Evolutionary conservation across 1,139 yeast species (phyloP).

Genomic region (Protomyces macrosporus): DNA sequence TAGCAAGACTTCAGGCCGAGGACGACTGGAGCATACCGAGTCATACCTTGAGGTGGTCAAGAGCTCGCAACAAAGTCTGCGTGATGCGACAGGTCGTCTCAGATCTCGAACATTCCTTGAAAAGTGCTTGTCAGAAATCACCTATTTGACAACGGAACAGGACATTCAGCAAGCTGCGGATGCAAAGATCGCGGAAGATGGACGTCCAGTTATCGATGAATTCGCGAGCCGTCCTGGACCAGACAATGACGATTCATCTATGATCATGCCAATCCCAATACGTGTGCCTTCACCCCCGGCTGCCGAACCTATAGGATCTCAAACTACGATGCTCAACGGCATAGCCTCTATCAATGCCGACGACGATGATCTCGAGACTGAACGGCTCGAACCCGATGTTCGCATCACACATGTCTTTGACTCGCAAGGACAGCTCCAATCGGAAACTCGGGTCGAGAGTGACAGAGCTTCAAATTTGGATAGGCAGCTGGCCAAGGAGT

Average conservation of each 20-base stretch:
- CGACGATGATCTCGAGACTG: background rate
- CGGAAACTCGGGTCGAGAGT: background rate
- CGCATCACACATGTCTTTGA: background rate
- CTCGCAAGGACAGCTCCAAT: background rate
- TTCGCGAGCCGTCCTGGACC: too few relatives aligned
- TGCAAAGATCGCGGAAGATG: too few relatives aligned
- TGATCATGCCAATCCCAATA: background rate
- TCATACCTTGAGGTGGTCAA: background rate
- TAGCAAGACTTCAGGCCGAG: background rate
- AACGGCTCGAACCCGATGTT: background rate
- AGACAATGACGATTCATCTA: too few relatives aligned
- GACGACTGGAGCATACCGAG: conserved; percentile 4
- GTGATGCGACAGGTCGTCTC: conserved; percentile 7
- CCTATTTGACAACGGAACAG: background rate
- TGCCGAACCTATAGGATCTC: background rate
- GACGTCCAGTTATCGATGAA: too few relatives aligned
- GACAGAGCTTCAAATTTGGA: background rate
- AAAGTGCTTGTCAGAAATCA: conserved; percentile 22
- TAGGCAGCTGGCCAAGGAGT: background rate
- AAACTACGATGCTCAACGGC: background rate
- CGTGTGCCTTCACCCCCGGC: background rate
- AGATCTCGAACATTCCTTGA: conserved; percentile 14
- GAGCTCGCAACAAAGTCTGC: conserved; percentile 4
- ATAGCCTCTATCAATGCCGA: background rate
- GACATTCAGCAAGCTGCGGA: background rate